Evolutionary conservation across 1,139 yeast species (phyloP).

Genomic region (Kodamaea fungicola): DNA sequence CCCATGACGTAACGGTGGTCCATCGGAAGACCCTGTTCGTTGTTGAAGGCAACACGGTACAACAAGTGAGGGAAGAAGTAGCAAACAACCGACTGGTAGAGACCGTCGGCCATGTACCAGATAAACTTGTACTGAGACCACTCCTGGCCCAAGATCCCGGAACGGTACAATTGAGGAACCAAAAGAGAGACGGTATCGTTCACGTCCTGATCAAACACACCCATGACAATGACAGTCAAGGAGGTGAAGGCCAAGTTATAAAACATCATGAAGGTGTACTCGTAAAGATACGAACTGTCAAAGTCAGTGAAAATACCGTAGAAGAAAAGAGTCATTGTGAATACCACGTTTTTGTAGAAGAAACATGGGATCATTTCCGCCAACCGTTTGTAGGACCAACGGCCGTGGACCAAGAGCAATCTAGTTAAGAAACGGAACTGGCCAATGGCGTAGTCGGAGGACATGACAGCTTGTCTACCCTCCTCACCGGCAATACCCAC

Average conservation of each 20-base stretch:
- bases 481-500: slow-evolving; percentile 70
- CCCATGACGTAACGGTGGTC: slow-evolving; percentile 62
- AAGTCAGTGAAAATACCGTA: slow-evolving; percentile 54
- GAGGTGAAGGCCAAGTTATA: slow-evolving; percentile 65
- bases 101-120: slow-evolving; percentile 58
- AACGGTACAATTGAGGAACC: slow-evolving; percentile 57
- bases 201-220: slow-evolving; percentile 61
- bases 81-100: slow-evolving; percentile 54
- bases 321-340: slow-evolving; percentile 61
- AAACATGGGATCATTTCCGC: slow-evolving; percentile 67
- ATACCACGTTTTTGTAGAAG: slow-evolving; percentile 60
- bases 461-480: slow-evolving; percentile 67
- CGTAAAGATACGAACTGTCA: slow-evolving; percentile 61
- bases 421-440: slow-evolving; percentile 57
- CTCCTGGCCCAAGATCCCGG: slow-evolving; percentile 51
- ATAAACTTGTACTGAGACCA: slow-evolving; percentile 53
- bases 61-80: slow-evolving; percentile 55
- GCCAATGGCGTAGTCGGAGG: slow-evolving; percentile 64
- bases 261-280: slow-evolving; percentile 61
- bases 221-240: slow-evolving; percentile 56
- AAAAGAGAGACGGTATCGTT: slow-evolving; percentile 52
- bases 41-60: slow-evolving; percentile 43
- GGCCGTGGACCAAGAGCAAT: slow-evolving; percentile 56
- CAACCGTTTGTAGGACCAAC: slow-evolving; percentile 62
- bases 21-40: slow-evolving; percentile 46